These are phyloP conservation scores for Saccharomycopsis babjevae DNA, from an alignment of 805 yeast species.

Conservation along the genomic window DNA sequence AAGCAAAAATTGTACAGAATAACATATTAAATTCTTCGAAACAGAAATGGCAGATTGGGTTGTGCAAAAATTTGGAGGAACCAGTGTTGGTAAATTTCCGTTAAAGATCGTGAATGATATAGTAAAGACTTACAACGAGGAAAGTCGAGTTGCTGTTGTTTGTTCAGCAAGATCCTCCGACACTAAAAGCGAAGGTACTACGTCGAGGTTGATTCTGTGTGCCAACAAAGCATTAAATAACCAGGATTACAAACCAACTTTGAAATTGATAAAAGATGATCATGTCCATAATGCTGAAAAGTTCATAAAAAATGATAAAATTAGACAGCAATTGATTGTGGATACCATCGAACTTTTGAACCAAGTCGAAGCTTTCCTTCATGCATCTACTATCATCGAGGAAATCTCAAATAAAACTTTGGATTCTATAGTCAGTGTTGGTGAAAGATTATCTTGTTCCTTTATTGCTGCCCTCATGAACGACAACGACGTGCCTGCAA, in stretches of 20 bases:
- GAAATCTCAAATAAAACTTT: constrained; percentile 83
- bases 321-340: constrained; percentile 44
- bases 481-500: constrained; percentile 70
- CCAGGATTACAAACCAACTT: constrained; percentile 44
- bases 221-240: constrained; percentile 67
- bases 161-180: constrained; percentile 91
- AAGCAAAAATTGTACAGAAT: neutral
- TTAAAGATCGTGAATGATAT: constrained; percentile 76
- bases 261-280: constrained; percentile 65
- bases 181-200: constrained; percentile 91
- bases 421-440: constrained; percentile 85
- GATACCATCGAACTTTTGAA: constrained; percentile 59
- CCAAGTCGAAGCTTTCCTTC: constrained; percentile 56
- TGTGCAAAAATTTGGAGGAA: constrained; percentile 95
- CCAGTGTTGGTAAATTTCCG: constrained; percentile 93
- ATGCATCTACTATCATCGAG: constrained; percentile 85
- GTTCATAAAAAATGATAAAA: constrained; percentile 35
- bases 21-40: too few species aligned
- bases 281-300: constrained; percentile 64
- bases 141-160: constrained; percentile 76
- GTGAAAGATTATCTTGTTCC: constrained; percentile 85
- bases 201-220: constrained; percentile 74
- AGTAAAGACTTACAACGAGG: constrained; percentile 48
- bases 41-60: constrained; percentile 43
- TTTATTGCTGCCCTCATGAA: constrained; percentile 80